Base-by-base conservation (phyloP, 2,329 filamentous ascomycete genomes). In the Didymella segeticola region DNA sequence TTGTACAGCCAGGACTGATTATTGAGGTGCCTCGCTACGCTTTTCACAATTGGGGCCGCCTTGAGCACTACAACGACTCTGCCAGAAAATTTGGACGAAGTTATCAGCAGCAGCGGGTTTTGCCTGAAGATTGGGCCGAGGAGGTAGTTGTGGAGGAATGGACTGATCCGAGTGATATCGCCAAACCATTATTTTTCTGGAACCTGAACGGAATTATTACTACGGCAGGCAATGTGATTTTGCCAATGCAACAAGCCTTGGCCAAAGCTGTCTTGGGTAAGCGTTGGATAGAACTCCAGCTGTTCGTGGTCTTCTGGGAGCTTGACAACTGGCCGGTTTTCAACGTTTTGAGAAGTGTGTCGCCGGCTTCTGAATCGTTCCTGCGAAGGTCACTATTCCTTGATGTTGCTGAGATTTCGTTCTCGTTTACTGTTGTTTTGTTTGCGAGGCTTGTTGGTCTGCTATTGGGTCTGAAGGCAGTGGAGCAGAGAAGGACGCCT, bases 121-220 rank as follows among this genome's bases (percentile, higher is more conserved):
- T n/a, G 27, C 54, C 58, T 5, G 53, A 52, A 5, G 62, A 66
- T 25, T 51, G 34, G 23, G 55, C 58, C 5, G 66, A 67, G 0
- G 73, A 76, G 2, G 75, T 79, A 0, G 58, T 82, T 2, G 78
- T 81, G 0, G 67, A 79, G 10, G 80, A 82, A 63, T 75, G 78
- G 65, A 82, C 80, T 0, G 75, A 78, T 14, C 80, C 80, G 0
- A 64, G 50, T 5, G 80, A 82, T 46, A 73, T 77, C 0, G 61
- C 71, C 10, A 83, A 83, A 61, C 71, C 77, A 2, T 54, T 80
- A 0, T 82, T 83, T 64, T 83, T 82, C 57, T 77, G 79, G 70
- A 82, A 82, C 43, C 50, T 82, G 22, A 82, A 82, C 34, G 76
- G 76, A 0, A 60, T 80, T 5, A 43, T 61, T 15, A 43, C 43